Percentiles rank a stretch among this genome's conserved stretches.
These are phyloP conservation scores for Acer yangbiense DNA, from an alignment of 345 rosid genomes.

Conservation along the genomic window DNA sequence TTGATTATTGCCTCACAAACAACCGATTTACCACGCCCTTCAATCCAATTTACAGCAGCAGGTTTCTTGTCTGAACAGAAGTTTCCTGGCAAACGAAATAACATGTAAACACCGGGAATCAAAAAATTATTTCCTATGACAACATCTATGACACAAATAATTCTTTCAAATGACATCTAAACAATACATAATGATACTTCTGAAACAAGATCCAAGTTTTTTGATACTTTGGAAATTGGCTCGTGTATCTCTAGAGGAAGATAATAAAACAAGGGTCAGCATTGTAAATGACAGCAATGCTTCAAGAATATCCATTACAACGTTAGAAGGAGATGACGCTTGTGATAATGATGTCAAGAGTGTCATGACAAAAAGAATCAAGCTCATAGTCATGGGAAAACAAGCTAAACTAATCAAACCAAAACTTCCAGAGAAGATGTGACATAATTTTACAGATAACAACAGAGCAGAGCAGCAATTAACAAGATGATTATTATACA, in stretches of 20 bases:
- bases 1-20: conserved; percentile 83
- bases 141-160: background rate
- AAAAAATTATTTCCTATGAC: background rate
- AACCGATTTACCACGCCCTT: conserved; percentile 89
- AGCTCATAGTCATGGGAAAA: background rate
- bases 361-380: background rate
- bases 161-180: background rate
- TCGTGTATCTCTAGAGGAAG: background rate
- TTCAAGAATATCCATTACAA: background rate
- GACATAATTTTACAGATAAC: background rate
- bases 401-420: background rate
- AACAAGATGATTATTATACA: background rate
- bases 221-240: background rate
- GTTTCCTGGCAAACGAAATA: conserved; percentile 46
- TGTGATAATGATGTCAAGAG: background rate
- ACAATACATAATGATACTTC: background rate
- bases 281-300: background rate
- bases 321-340: background rate
- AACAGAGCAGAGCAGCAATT: background rate
- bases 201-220: background rate
- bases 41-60: conserved; percentile 96
- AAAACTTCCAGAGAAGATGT: background rate
- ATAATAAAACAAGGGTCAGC: background rate
- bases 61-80: conserved; percentile 91
- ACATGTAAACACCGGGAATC: background rate